A percentile compares a stretch with the other conserved stretches of the same genome.
These are phyloP conservation scores for Medicago lupulina DNA, from an alignment of 306 rosid genomes.

Conservation along the genomic window DNA sequence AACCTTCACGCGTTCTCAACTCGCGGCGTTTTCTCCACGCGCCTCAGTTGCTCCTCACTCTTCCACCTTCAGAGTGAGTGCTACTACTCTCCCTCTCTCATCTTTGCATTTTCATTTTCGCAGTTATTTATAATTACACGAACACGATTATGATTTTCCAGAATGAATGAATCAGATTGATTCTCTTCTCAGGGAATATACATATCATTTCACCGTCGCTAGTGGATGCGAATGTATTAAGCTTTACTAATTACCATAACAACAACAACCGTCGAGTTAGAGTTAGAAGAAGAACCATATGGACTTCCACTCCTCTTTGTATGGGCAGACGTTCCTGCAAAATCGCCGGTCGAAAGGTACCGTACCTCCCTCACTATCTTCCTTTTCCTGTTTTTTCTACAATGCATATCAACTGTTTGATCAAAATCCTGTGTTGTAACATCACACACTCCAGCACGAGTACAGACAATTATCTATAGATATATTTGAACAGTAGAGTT, in stretches of 20 bases:
- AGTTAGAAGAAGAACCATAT: conserved; percentile 49
- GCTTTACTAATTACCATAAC: not conserved
- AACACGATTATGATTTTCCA: not conserved
- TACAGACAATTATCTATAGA: no score
- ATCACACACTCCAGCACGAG: no score
- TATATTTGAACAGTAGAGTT: no score
- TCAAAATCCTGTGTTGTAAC: conserved; percentile 35
- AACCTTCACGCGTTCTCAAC: conserved; percentile 47
- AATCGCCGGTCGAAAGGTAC: conserved; percentile 92
- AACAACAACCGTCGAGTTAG: conserved; percentile 14
- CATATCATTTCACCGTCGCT: conserved; percentile 37
- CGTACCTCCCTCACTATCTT: conserved; percentile 17
- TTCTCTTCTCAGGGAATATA: conserved; percentile 59
- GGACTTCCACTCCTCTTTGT: conserved; percentile 67
- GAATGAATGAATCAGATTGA: conserved; percentile 22
- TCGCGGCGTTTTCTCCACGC: conserved; percentile 50
- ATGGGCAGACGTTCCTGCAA: conserved; percentile 97
- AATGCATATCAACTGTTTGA: conserved; percentile 55
- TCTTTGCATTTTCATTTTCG: not conserved
- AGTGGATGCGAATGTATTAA: conserved; percentile 32
- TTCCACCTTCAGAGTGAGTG: conserved; percentile 47
- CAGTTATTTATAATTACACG: not conserved
- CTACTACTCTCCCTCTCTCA: not conserved
- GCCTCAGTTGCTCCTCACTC: conserved; percentile 39
- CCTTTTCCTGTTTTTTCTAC: not conserved